Evolutionary conservation across 1,139 yeast species (phyloP), one percentile per base, ranked within the genome.

Genomic region (Candida sp.): DNA sequence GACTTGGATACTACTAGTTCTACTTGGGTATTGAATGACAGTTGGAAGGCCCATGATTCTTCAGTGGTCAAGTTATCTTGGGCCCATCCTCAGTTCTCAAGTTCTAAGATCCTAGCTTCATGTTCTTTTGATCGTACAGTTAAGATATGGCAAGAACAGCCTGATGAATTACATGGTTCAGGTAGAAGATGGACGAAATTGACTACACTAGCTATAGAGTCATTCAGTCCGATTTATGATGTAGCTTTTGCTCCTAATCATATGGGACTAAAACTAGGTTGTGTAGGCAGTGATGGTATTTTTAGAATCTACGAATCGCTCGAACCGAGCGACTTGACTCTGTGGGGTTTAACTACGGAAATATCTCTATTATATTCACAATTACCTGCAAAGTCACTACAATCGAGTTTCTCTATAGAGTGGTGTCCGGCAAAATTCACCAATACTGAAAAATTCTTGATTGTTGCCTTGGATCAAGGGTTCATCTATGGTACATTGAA

Each of bases 21-120:
- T 27, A 77, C 81, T 27, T 91, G 97, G 97, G 79, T 79, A 12
- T 66, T 86, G 44, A 82, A 84, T 53, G 97, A 90, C 63, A 83
- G 87, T 50, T 91, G 97, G 95, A 87, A 87, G 54, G 98, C 98
- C 1, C 99, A 93, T 60, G 97, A 93, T 55, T 84, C 96, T 5
- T 82, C 91, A 50, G 79, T 93, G 27, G 86, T 88, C 38, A 81
- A 85, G 52, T 73, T 93, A 4, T 81, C 83, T 43, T 93, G 97
- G 96, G 97, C 98, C 0, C 86, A 88, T 44, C 99, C 99, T 1
- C 95, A 90, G 61, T 90, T 82, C 61, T 95, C 96, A 4, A 87
- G 88, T 56, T 63, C 71, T 41, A 72, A 70, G 51, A 72, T 93
- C 5, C 65, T 93, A 27, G 96, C 97, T 0, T 82, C 95, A 22